These are phyloP conservation scores for Coccomyxa subellipsoidea DNA, from an alignment of 163 green algal genomes.

Conservation along the genomic window DNA sequence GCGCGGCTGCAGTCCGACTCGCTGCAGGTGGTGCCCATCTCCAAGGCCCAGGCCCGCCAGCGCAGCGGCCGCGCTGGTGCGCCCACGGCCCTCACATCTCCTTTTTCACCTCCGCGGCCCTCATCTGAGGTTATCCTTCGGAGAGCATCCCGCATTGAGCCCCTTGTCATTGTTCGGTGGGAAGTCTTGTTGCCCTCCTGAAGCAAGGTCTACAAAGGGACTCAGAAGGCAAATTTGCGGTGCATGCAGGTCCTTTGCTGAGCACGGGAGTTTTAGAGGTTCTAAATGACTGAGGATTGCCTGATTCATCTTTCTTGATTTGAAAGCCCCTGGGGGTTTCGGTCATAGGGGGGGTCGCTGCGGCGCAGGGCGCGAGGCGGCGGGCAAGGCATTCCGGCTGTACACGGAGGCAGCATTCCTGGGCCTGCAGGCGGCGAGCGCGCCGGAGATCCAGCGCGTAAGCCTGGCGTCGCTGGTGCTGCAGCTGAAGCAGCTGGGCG, in stretches of 20 bases:
- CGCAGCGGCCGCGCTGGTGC: constrained; percentile 74
- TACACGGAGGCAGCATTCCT: constrained; percentile 79
- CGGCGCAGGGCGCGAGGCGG: constrained; percentile 64
- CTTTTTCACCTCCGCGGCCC: background rate
- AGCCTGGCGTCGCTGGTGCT: constrained; percentile 71
- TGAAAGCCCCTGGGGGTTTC: no score
- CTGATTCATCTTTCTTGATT: no score
- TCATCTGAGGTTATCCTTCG: no score
- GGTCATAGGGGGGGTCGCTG: no score
- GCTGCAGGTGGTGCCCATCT: constrained; percentile 75
- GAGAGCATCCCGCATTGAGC: no score
- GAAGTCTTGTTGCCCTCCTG: no score
- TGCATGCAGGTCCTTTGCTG: no score
- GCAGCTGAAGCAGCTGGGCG: constrained; percentile 79
- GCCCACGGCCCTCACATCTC: background rate
- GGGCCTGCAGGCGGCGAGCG: constrained; percentile 53
- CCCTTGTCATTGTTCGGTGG: no score
- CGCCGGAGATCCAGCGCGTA: constrained; percentile 82
- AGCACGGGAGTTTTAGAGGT: no score
- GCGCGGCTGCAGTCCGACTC: constrained; percentile 72
- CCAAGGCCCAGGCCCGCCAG: constrained; percentile 82
- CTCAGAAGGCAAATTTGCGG: no score
- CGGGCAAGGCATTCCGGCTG: constrained; percentile 83
- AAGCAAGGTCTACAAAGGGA: no score
- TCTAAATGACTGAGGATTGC: no score